phyloP scores from a whole-genome alignment of 176 grass and related monocot species.

The Ensete ventricosum region DNA sequence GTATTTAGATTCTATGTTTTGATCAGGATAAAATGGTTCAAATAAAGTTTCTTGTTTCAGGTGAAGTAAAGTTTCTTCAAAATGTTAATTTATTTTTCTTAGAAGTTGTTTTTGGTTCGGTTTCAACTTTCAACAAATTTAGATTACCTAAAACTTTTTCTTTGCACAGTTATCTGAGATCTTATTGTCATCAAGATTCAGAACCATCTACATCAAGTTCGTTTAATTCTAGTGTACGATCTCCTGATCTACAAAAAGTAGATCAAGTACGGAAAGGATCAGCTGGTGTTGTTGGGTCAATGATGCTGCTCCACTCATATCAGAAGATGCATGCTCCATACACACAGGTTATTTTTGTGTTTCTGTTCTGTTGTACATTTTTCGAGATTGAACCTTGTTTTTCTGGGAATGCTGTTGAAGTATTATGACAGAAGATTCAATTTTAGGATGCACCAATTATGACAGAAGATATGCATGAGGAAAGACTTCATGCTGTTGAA shows the following conservation, averaged over 20 bases:
- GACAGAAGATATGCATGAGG: constrained; percentile 99
- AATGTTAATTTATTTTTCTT: too few relatives aligned
- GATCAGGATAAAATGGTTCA: too few relatives aligned
- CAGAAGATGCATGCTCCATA: constrained; percentile 93
- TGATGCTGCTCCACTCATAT: constrained; percentile 80
- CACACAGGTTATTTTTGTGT: constrained; percentile 60
- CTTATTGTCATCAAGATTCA: neutral
- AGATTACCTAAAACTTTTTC: constrained; percentile 1
- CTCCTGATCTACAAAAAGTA: neutral
- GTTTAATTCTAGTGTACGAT: constrained; percentile 19
- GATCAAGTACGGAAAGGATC: constrained; percentile 44
- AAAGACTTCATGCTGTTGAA: constrained; percentile 82
- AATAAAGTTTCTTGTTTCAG: too few relatives aligned
- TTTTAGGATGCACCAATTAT: constrained; percentile 86
- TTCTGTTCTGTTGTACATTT: constrained; percentile 18
- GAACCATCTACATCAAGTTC: constrained; percentile 5
- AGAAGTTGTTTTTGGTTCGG: neutral
- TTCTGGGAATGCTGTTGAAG: neutral
- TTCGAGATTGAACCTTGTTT: constrained; percentile 18
- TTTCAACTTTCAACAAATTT: neutral
- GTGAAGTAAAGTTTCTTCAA: too few relatives aligned
- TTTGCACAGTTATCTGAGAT: constrained; percentile 23
- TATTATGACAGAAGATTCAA: constrained; percentile 3
- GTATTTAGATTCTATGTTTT: too few relatives aligned
- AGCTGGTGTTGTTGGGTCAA: constrained; percentile 55